Evolutionary conservation across 1,284 basidiomycete genomes (phyloP), one percentile per base, ranked within the genome.

Genomic region (Melampsora occidentalis): DNA sequence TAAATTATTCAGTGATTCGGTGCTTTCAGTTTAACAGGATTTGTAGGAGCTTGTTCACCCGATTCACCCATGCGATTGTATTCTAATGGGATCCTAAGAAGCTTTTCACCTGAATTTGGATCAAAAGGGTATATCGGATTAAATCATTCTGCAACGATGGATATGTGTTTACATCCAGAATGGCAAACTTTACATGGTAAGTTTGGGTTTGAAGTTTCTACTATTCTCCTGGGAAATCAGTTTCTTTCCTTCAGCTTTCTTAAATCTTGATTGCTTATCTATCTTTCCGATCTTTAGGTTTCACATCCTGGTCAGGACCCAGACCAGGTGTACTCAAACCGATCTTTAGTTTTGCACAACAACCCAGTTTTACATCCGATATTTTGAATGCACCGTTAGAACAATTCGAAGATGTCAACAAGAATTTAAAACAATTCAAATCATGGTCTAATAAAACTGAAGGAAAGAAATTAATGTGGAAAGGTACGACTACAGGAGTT

Each of bases 141-240:
- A 75, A 83, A 86, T 78, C 86, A 86, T 73, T 77, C 83, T 10
- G 80, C 83, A 18, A 85, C 85, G 1, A 85, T 86, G 84, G 83
- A 86, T 78, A 83, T 85, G 78, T 87, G 86, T 81, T 80, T 84
- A 78, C 85, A 85, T 77, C 85, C 86, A 2, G 82, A 75, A 39
- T 71, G 79, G 62, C 76, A 78, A 64, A 62, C 67, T 39, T 61
- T 78, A 33, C 68, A 76, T 42, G 69, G 76, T 42, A 25, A 70
- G 39, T 77, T 67, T 25, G 25, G 25, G 25, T 25, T 25, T 25
- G 25, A 25, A 25, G 0, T 25, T 25, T 25, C 25, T 25, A 25
- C 25, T 25, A 25, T 25, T 57, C 16, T 57, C 14, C 20, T 39
- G 35, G 5, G 35, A 10, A 10, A 39, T 39, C 35, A 39, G 6